phyloP scores from a whole-genome alignment of 1,284 basidiomycete genomes.

The Thecaphora thlaspeos region DNA sequence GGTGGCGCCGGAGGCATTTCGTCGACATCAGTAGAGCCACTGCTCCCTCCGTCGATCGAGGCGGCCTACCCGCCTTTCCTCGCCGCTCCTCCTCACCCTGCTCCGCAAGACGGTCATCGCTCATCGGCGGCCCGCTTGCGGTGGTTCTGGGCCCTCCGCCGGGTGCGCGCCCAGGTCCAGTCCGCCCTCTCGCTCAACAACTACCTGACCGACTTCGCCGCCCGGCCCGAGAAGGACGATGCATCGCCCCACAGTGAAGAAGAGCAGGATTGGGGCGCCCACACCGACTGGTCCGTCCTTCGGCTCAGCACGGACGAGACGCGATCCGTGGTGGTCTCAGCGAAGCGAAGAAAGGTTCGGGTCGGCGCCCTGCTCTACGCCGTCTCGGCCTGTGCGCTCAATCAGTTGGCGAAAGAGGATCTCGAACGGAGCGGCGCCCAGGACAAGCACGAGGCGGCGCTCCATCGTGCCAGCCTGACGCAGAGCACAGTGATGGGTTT shows the following conservation, averaged over 20 bases:
- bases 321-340: not conserved
- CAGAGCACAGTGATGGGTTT: constrained; percentile 25
- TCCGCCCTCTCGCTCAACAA: not conserved
- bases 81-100: not conserved
- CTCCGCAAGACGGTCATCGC: not conserved
- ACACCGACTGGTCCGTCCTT: constrained; percentile 24
- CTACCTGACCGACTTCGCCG: not conserved
- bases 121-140: constrained; percentile 11
- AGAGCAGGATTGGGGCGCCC: constrained; percentile 32
- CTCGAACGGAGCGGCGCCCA: not conserved
- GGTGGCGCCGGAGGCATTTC: not conserved
- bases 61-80: constrained; percentile 22
- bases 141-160: constrained; percentile 36
- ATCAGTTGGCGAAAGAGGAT: constrained; percentile 16
- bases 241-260: not conserved
- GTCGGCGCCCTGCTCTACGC: constrained; percentile 28
- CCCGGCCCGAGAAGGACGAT: too few species aligned
- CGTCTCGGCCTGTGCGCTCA: constrained; percentile 25
- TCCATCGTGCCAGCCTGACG: not conserved
- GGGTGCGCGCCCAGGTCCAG: constrained; percentile 1
- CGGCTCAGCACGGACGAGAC: constrained; percentile 9
- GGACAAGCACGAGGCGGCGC: too few species aligned
- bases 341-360: constrained; percentile 24
- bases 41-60: constrained; percentile 25
- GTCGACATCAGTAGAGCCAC: constrained; percentile 4